Evolutionary conservation across 257 asterid genomes (phyloP).

Genomic region (Datura wrightii): DNA sequence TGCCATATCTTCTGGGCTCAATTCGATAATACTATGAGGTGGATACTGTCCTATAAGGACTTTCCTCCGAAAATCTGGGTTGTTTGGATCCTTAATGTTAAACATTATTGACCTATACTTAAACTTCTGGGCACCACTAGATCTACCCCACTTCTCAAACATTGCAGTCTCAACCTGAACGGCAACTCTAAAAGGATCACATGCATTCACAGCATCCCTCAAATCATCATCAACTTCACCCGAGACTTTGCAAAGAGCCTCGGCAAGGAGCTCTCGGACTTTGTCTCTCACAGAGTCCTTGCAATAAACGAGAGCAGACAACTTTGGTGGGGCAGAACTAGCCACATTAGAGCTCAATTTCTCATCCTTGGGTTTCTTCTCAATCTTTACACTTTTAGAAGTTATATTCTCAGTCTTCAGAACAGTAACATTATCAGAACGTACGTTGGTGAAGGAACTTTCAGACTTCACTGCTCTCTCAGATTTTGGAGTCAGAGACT

Average conservation of each 20-base stretch:
- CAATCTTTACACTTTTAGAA: slow-evolving; percentile 43
- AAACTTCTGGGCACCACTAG: slow-evolving; percentile 49
- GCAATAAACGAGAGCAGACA: slow-evolving; percentile 43
- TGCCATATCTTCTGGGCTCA: slow-evolving; percentile 90
- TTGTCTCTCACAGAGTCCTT: slow-evolving; percentile 55
- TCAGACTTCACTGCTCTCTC: slow-evolving; percentile 44
- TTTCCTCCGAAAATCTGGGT: slow-evolving; percentile 73
- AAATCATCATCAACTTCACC: slow-evolving; percentile 48
- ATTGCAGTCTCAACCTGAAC: slow-evolving; percentile 52
- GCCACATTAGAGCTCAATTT: slow-evolving; percentile 43
- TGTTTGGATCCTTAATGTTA: slow-evolving; percentile 55
- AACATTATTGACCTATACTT: slow-evolving; percentile 57
- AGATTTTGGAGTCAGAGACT: slow-evolving; percentile 35
- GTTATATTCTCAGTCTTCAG: slow-evolving; percentile 38
- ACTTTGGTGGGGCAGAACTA: slow-evolving; percentile 43
- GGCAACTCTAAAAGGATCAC: slow-evolving; percentile 73
- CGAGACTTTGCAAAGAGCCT: slow-evolving; percentile 51
- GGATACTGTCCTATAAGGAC: slow-evolving; percentile 68
- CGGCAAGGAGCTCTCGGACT: slow-evolving; percentile 50
- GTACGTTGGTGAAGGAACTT: slow-evolving; percentile 44
- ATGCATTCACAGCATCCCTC: slow-evolving; percentile 48
- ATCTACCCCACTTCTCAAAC: slow-evolving; percentile 55
- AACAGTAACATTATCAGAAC: slow-evolving; percentile 43
- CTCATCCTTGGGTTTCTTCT: slow-evolving; percentile 54
- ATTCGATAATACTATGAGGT: slow-evolving; percentile 50